Evolutionary conservation across 805 yeast species (phyloP).

Genomic region (Torulaspora microellipsoides): DNA sequence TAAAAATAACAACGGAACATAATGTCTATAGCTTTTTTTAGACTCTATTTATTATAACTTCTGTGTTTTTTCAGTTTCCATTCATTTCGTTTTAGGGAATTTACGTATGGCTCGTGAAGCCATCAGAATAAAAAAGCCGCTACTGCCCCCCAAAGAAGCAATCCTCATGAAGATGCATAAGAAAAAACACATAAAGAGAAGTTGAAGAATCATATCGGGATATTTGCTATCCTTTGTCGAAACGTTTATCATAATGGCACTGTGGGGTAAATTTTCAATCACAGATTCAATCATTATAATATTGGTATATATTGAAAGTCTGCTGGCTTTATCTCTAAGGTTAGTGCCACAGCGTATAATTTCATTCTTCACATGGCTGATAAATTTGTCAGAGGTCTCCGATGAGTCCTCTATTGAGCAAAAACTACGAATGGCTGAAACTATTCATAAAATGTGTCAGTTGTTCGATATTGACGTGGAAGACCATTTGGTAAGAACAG

Average conservation of each 20-base stretch:
- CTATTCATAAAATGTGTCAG: slow-evolving; percentile 61
- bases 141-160: neutral
- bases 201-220: too few species aligned
- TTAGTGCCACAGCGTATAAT: slow-evolving; percentile 44
- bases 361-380: slow-evolving; percentile 31
- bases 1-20: neutral
- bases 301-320: slow-evolving; percentile 47
- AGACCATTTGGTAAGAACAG: slow-evolving; percentile 71
- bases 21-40: neutral
- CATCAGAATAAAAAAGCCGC: too few species aligned
- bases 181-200: too few species aligned
- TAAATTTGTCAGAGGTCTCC: slow-evolving; percentile 18
- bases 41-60: neutral
- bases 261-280: slow-evolving; percentile 44
- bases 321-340: slow-evolving; percentile 42
- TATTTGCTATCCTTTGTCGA: too few species aligned
- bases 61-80: neutral
- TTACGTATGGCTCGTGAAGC: too few species aligned
- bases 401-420: slow-evolving; percentile 21
- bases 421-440: slow-evolving; percentile 36
- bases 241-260: slow-evolving; percentile 30
- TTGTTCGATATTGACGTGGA: slow-evolving; percentile 68
- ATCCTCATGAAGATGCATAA: too few species aligned
- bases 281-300: slow-evolving; percentile 49
- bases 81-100: too few species aligned